Conservation (phyloP, 1,284 basidiomycete species). For the Golubevia sp. region DNA sequence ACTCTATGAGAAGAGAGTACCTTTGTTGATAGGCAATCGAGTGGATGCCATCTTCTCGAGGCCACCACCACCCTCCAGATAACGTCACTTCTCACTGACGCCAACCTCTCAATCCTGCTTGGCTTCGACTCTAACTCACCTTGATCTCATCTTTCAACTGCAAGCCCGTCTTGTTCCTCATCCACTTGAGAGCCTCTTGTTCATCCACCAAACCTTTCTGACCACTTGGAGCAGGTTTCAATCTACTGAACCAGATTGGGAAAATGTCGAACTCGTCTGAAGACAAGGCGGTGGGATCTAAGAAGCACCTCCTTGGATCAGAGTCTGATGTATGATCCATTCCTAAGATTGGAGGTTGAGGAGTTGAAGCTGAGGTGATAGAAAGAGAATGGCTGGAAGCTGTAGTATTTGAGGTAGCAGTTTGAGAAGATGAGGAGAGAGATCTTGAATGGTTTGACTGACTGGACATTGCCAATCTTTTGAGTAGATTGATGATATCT, state of each 20-base stretch:
- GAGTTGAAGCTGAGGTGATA: neutral
- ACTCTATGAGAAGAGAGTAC: no score
- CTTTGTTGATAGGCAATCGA: no score
- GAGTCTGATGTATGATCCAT: neutral
- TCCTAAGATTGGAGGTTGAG: neutral
- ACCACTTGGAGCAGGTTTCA: conserved; percentile 46
- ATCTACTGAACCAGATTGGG: conserved; percentile 33
- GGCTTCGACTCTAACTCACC: conserved; percentile 18
- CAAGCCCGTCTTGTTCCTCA: conserved; percentile 48
- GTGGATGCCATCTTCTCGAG: no score
- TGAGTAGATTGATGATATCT: no score
- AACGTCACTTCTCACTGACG: no score
- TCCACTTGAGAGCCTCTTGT: conserved; percentile 49
- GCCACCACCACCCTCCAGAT: no score
- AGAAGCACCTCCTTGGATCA: conserved; percentile 5
- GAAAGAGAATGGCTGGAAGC: neutral
- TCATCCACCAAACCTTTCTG: conserved; percentile 50
- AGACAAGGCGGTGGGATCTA: conserved; percentile 54
- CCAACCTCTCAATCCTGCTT: no score
- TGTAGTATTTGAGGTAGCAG: neutral
- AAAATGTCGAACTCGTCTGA: conserved; percentile 50
- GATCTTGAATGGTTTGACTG: neutral
- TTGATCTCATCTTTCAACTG: conserved; percentile 50
- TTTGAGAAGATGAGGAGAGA: neutral
- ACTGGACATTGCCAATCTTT: neutral